Evolutionary conservation across 1,284 basidiomycete species (phyloP).

Genomic region (Apiotrichum akiyoshidainum): DNA sequence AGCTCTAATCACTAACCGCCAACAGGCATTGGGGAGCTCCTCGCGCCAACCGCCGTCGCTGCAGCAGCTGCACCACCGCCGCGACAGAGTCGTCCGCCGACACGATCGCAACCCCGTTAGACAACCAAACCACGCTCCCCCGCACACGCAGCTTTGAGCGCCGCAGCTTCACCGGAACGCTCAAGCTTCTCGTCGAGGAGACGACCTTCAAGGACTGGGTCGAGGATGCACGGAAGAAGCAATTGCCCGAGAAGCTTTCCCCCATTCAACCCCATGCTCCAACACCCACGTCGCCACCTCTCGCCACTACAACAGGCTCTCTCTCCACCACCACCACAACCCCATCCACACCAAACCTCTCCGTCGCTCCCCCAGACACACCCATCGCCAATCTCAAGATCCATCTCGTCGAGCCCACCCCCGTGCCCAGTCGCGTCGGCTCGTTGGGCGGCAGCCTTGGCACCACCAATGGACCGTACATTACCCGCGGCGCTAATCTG

Average conservation of each 20-base stretch:
- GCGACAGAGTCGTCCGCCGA: constrained; percentile 26
- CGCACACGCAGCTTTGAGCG: constrained; percentile 25
- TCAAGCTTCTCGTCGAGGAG: constrained; percentile 39
- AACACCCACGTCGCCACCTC: not conserved
- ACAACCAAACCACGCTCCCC: not conserved
- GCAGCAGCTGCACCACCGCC: constrained; percentile 26
- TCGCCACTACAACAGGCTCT: not conserved
- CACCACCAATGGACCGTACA: constrained; percentile 4
- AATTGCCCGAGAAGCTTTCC: not conserved
- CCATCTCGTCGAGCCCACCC: constrained; percentile 47
- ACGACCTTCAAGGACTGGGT: constrained; percentile 48
- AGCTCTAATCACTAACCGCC: constrained; percentile 12
- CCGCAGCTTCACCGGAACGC: constrained; percentile 38
- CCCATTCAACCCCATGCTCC: not conserved
- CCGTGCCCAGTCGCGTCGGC: constrained; percentile 43
- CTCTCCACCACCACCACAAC: not conserved
- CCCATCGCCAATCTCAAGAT: constrained; percentile 42
- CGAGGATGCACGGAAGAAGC: constrained; percentile 37
- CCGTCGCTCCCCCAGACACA: constrained; percentile 25
- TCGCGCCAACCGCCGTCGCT: constrained; percentile 10
- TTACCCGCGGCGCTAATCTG: not conserved
- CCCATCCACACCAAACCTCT: not conserved
- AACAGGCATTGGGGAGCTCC: constrained; percentile 36
- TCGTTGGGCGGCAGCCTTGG: constrained; percentile 30
- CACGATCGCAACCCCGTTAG: constrained; percentile 29